Conservation (phyloP, 257 asterid genomes). For the Rehmannia glutinosa region DNA sequence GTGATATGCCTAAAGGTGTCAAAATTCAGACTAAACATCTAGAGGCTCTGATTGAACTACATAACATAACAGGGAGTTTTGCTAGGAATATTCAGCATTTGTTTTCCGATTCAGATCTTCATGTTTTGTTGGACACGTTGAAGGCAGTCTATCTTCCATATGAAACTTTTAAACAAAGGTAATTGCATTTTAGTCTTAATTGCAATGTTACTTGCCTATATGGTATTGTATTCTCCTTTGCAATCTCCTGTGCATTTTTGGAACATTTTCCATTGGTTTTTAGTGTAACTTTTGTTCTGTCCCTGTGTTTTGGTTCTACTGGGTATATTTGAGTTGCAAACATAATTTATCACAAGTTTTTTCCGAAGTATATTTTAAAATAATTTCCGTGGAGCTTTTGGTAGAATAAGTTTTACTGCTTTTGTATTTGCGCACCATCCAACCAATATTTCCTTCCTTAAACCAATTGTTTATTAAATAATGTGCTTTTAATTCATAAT, state of each 20-base stretch:
- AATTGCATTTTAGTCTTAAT: conserved; percentile 6
- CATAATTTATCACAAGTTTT: too few relatives aligned
- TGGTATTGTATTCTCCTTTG: background rate
- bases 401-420: background rate
- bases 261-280: background rate
- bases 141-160: conserved; percentile 85
- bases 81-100: conserved; percentile 83
- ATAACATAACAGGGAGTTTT: conserved; percentile 82
- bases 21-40: conserved; percentile 82
- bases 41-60: conserved; percentile 83
- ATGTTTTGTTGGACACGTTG: conserved; percentile 64
- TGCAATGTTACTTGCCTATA: background rate
- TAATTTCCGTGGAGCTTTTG: background rate
- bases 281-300: background rate
- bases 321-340: conserved; percentile 14
- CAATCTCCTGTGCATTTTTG: background rate
- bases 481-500: conserved; percentile 17
- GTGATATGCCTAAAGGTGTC: conserved; percentile 86
- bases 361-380: conserved; percentile 1
- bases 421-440: background rate
- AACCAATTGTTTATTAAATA: background rate
- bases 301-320: conserved; percentile 7
- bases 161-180: conserved; percentile 88
- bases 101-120: conserved; percentile 76
- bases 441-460: conserved; percentile 1